Conservation (phyloP, 108 stramenopile genomes). For the Nitzschia sp. region DNA sequence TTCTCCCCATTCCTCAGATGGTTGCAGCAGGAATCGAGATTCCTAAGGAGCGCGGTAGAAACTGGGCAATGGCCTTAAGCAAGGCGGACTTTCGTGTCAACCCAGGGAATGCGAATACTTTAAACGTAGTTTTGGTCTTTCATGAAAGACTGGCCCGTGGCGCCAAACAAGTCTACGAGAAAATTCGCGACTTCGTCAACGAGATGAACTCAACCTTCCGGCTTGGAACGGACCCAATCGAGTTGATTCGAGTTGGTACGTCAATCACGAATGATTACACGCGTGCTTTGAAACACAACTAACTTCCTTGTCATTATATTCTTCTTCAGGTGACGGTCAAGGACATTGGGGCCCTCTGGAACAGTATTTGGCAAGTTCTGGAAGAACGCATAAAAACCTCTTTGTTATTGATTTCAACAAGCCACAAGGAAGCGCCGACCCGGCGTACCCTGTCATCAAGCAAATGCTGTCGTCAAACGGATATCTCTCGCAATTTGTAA, state of each 20-base stretch:
- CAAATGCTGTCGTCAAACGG: slow-evolving; percentile 41
- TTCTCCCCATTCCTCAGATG: slow-evolving; percentile 49
- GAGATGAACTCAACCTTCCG: slow-evolving; percentile 44
- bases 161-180: slow-evolving; percentile 36
- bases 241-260: slow-evolving; percentile 43
- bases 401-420: slow-evolving; percentile 56
- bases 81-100: slow-evolving; percentile 55
- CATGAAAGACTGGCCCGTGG: slow-evolving; percentile 30
- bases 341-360: slow-evolving; percentile 50
- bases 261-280: not conserved
- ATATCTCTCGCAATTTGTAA: slow-evolving; percentile 62
- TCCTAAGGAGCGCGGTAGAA: slow-evolving; percentile 42
- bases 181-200: slow-evolving; percentile 46
- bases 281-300: not conserved
- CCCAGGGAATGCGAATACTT: slow-evolving; percentile 26
- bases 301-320: not conserved
- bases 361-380: slow-evolving; percentile 36
- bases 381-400: slow-evolving; percentile 16
- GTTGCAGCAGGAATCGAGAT: slow-evolving; percentile 54
- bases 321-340: slow-evolving; percentile 28
- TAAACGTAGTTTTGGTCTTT: slow-evolving; percentile 58
- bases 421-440: slow-evolving; percentile 47
- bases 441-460: slow-evolving; percentile 65
- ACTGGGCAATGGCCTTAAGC: slow-evolving; percentile 55
- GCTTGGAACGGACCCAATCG: slow-evolving; percentile 37